These are phyloP conservation scores for Lomentospora prolificans DNA, from an alignment of 2,329 filamentous ascomycete genomes.

Conservation along the genomic window DNA sequence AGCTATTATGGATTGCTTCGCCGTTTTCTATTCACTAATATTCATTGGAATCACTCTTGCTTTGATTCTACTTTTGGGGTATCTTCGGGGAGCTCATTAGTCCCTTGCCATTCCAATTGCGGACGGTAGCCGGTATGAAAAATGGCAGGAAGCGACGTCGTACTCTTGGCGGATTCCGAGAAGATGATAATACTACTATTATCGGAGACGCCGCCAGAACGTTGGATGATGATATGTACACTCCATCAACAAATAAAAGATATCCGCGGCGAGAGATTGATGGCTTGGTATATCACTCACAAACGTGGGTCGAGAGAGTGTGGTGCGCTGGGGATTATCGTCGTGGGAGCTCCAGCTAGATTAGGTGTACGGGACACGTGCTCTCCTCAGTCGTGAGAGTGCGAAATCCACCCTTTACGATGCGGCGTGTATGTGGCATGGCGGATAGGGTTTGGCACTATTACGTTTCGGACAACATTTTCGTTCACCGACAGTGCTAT, in stretches of 20 bases:
- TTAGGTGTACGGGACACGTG: not conserved
- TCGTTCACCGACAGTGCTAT: not conserved
- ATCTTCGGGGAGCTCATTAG: not conserved
- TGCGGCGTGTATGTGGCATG: too few species aligned
- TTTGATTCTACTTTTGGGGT: not conserved
- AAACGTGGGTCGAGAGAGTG: too few species aligned
- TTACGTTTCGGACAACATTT: too few species aligned
- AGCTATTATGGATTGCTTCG: too few species aligned
- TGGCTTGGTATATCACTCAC: too few species aligned
- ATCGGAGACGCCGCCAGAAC: not conserved
- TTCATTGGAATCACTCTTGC: not conserved
- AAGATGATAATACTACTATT: not conserved
- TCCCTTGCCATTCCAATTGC: not conserved
- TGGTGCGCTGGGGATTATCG: not conserved
- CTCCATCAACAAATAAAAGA: not conserved
- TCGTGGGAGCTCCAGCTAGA: not conserved
- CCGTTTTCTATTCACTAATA: too few species aligned
- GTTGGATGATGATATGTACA: not conserved
- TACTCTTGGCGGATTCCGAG: not conserved
- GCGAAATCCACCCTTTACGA: not conserved
- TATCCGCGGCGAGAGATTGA: not conserved
- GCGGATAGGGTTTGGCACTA: too few species aligned
- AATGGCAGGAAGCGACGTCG: not conserved
- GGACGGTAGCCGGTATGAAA: not conserved
- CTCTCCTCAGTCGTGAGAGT: not conserved